phyloP scores from a whole-genome alignment of 306 rosid genomes.

The Sophora flavescens region DNA sequence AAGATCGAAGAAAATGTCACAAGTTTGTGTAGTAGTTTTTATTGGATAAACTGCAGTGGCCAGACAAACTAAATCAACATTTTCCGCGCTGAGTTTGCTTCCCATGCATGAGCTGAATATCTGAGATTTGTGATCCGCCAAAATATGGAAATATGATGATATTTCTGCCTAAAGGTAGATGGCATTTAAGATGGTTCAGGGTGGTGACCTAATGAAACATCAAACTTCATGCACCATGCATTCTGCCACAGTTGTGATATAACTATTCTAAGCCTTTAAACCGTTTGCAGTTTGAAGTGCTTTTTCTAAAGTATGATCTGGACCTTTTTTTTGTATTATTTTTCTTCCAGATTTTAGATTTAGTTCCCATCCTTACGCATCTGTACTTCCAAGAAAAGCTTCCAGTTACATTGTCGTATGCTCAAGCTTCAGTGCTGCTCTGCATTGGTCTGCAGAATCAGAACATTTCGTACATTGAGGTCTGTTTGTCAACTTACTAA shows the following conservation, averaged over 20 bases:
- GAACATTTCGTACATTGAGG: conserved; percentile 78
- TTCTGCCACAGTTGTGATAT: conserved; percentile 18
- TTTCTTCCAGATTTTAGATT: conserved; percentile 72
- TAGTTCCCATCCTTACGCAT: conserved; percentile 73
- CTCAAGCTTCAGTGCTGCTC: conserved; percentile 86
- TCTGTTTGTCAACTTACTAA: conserved; percentile 48
- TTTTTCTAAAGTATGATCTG: conserved; percentile 20
- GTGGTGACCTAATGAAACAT: conserved; percentile 15
- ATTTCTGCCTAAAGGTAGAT: neutral
- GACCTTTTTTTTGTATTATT: conserved; percentile 42
- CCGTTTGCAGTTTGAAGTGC: conserved; percentile 1
- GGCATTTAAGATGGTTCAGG: conserved; percentile 19
- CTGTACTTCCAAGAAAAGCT: conserved; percentile 77
- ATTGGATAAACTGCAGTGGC: conserved; percentile 33
- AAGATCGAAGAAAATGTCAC: neutral
- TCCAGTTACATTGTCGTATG: conserved; percentile 74
- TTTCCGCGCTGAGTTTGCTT: conserved; percentile 31
- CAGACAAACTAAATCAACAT: conserved; percentile 9
- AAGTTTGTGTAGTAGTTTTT: conserved; percentile 1
- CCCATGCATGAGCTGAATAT: neutral
- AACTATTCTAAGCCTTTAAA: neutral
- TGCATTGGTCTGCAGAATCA: conserved; percentile 89
- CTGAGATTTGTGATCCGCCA: neutral
- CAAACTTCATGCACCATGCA: neutral
- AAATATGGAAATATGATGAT: neutral